Conservation (phyloP, 1,284 basidiomycete species). For the Sanghuangporus weigelae region DNA sequence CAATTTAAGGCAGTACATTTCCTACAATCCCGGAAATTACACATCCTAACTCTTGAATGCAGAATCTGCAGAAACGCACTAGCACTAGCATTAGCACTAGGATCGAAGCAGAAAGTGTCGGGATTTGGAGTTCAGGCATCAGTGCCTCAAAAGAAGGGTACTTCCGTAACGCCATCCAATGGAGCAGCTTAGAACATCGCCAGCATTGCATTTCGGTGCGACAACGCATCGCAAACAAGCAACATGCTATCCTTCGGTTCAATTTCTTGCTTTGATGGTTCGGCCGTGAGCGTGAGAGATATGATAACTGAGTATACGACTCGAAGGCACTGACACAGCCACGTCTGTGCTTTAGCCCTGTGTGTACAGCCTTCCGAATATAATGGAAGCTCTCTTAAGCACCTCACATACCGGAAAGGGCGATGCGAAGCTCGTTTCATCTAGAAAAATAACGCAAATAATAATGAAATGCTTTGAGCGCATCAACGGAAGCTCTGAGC, state of each 20-base stretch:
- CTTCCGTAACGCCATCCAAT: neutral
- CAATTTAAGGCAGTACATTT: neutral
- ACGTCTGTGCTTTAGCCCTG: too few species aligned
- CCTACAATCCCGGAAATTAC: neutral
- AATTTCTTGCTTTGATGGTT: neutral
- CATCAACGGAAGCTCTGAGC: slow-evolving; percentile 3
- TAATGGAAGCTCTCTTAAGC: slow-evolving; percentile 1
- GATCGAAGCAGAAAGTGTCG: neutral
- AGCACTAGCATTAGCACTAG: neutral
- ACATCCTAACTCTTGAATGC: slow-evolving; percentile 12
- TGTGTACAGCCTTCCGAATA: neutral
- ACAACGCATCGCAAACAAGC: neutral
- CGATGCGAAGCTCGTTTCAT: neutral
- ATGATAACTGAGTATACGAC: neutral
- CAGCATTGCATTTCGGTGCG: neutral
- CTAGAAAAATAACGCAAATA: slow-evolving; percentile 3
- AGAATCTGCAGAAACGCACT: slow-evolving; percentile 10
- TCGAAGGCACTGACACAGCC: neutral
- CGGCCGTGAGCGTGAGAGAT: too few species aligned
- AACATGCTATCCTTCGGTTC: neutral
- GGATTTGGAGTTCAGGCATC: neutral
- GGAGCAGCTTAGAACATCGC: neutral
- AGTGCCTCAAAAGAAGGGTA: neutral
- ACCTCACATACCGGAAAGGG: slow-evolving; percentile 10
- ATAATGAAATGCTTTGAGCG: neutral